Evolutionary conservation across 192 early-diverging fungal genomes (phyloP), one percentile per base, ranked within the genome.

Genomic region (Chytriomyces confervae): DNA sequence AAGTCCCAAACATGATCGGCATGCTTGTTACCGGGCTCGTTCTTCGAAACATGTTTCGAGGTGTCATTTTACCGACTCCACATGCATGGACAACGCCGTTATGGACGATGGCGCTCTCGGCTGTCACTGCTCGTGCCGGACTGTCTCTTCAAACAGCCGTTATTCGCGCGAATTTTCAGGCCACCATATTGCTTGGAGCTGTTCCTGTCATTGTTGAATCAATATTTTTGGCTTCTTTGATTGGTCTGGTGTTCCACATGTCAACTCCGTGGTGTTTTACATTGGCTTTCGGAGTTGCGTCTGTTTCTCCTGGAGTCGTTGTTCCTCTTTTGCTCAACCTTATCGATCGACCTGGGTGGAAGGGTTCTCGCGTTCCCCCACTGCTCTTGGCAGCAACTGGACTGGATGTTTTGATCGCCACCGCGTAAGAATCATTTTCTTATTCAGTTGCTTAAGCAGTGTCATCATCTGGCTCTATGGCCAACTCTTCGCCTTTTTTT

Each of bases 11-110:
- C 18, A 84, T 84, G 83, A 61, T 84, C 5, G 80, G 80, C 16
- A 84, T 84, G 83, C 70, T 84, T 8, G 2, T 79, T n/a, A 66
- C 80, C 6, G 83, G 83, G 6, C 63, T 84, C 43, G 44, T 81
- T 11, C 46, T 79, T 27, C 45, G 83, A 20, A 84, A 84, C 51
- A 44, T 79, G 45, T 77, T 84, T 6, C 77, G 77, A 2, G 27
- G 43, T 5, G 24, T 84, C 49, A 77, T 81, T 61, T 36, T 79
- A 20, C 72, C 71, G 7, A n/a, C 80, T 11, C 83, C 83, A 57
- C 83, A 84, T 60, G 27, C 69, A 45, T 84, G 83, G 83, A 81
- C 83, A 43, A 51, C 83, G 7, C 75, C 75, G 16, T 50, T 84
- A 1, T 84, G 83, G 83, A 77, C 76, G 5, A 53, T 80, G 13